A percentile compares a stretch with the other conserved stretches of the same genome.
phyloP scores from a whole-genome alignment of 1,284 basidiomycete species.

The Cryptococcus sp. region DNA sequence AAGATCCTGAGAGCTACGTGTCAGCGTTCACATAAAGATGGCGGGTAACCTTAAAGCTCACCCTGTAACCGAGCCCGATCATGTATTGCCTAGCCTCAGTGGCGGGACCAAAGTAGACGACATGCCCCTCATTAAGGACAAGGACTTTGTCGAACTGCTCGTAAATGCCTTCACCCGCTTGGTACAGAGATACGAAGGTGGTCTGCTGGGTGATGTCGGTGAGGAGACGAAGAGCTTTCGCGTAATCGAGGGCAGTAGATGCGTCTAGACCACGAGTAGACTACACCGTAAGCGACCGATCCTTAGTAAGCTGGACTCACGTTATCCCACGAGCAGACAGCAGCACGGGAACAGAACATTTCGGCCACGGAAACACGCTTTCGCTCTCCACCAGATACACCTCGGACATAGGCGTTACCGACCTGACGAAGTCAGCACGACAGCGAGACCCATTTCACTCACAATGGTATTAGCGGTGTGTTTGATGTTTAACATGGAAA shows the following conservation, averaged over 20 bases:
- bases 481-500: slow-evolving; percentile 63
- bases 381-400: slow-evolving; percentile 63
- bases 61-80: slow-evolving; percentile 56
- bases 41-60: not conserved
- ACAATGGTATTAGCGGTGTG: slow-evolving; percentile 62
- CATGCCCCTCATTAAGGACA: slow-evolving; percentile 57
- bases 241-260: slow-evolving; percentile 62
- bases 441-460: not conserved
- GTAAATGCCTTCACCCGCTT: slow-evolving; percentile 66
- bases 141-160: slow-evolving; percentile 71
- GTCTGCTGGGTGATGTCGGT: slow-evolving; percentile 58
- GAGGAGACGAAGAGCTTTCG: slow-evolving; percentile 59
- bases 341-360: slow-evolving; percentile 56
- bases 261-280: slow-evolving; percentile 63
- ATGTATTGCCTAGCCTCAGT: slow-evolving; percentile 58
- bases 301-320: slow-evolving; percentile 12
- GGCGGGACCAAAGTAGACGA: slow-evolving; percentile 60
- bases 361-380: slow-evolving; percentile 66
- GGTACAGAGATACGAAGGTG: slow-evolving; percentile 59
- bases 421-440: slow-evolving; percentile 34
- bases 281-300: not conserved
- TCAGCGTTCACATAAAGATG: not conserved
- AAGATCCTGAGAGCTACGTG: slow-evolving; percentile 31
- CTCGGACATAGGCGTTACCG: slow-evolving; percentile 60
- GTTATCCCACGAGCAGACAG: slow-evolving; percentile 58